Evolutionary conservation across 2,329 filamentous ascomycete species (phyloP).

Genomic region (Emergomyces orientalis): DNA sequence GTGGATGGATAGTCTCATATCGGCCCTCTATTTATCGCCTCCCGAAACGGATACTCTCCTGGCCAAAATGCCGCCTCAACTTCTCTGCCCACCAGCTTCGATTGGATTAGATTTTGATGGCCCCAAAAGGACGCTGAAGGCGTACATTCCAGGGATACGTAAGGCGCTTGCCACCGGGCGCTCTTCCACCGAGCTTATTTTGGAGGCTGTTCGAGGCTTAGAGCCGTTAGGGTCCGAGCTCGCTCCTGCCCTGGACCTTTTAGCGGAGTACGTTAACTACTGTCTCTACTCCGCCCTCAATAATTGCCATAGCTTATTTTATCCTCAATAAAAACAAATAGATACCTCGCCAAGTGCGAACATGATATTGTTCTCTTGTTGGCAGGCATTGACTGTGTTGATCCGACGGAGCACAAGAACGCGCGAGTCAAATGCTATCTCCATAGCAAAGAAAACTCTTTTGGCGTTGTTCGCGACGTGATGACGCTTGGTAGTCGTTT

Average conservation of each 20-base stretch:
- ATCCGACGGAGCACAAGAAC: background rate
- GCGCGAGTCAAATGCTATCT: background rate
- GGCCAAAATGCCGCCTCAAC: background rate
- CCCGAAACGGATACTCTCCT: background rate
- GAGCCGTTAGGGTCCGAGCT: background rate
- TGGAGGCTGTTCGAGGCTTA: background rate
- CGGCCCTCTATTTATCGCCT: background rate
- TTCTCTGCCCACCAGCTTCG: background rate
- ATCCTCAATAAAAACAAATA: background rate
- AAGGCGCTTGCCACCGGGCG: background rate
- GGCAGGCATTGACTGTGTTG: background rate
- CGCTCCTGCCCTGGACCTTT: background rate
- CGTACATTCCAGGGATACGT: background rate
- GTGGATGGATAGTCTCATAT: slow-evolving; percentile 1
- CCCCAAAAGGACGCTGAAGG: background rate
- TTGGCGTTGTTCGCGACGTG: background rate
- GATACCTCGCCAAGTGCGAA: background rate
- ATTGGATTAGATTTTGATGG: background rate
- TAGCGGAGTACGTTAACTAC: background rate
- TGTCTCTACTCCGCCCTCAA: background rate
- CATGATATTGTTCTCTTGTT: background rate
- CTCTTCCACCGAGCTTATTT: background rate
- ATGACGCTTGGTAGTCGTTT: background rate
- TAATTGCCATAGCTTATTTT: background rate
- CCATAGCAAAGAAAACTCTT: background rate